Evolutionary conservation across 1,139 yeast species (phyloP), one percentile per base, ranked within the genome.

Genomic region (Meyerozyma athensensis): DNA sequence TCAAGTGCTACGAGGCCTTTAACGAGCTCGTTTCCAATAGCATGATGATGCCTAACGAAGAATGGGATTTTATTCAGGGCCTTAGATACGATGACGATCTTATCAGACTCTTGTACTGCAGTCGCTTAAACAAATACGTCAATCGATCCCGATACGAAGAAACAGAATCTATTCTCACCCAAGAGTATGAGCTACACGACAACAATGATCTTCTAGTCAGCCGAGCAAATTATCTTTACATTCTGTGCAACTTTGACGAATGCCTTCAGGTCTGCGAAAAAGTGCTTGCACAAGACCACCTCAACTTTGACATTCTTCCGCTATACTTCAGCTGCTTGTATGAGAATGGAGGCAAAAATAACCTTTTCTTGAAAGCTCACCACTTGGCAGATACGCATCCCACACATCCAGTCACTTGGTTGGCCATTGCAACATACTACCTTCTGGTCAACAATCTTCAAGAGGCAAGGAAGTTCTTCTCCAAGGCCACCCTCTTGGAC

Each of bases 1-100:
- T 86, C 8, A 87, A 89, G 55, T 92, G 97, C 58, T 92, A 72
- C 57, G 98, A 94, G 49, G 97, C 98, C 0, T 87, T 87, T 56
- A 79, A 86, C 50, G 92, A 85, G 53, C 68, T 94, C 36, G 74
- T 86, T 3, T 65, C 74, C 28, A 85, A 86, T 49, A 82, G 81
- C 52, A 70, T 90, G 45, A 66, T 94, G 65, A 77, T 95, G 0
- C 95, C 97, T 0, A 63, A 69, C 17, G 97, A 92, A 53, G 92
- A 92, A 59, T 85, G 96, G 94, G 87, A 82, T 30, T 74, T 94
- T 37, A 59, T 90, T 8, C 64, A 74, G 8, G 62, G 74, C 16
- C 63, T 90, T 28, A 82, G 86, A 49, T 92, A 87, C 57, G 86
- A 86, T 51, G 82, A 82, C 38, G 97, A 89, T 42, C 67, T 94